phyloP scores from a whole-genome alignment of 2,329 filamentous ascomycete species.

The Mycosphaerella sp. region DNA sequence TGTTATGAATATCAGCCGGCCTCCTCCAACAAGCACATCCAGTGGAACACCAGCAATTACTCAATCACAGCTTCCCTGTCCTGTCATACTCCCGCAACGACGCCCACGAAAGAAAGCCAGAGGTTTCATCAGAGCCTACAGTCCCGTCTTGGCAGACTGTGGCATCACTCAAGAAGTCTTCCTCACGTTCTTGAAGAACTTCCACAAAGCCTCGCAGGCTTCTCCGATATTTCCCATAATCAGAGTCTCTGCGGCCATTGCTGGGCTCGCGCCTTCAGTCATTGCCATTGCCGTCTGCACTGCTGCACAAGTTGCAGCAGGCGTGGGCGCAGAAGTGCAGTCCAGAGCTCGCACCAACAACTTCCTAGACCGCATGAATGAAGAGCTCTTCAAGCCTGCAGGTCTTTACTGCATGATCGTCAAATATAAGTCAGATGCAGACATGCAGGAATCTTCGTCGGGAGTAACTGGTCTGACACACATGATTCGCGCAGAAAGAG shows the following conservation, averaged over 20 bases:
- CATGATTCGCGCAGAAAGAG: constrained; percentile 20
- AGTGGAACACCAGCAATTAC: not conserved
- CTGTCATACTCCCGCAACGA: constrained; percentile 49
- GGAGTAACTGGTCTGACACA: constrained; percentile 6
- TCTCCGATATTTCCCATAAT: constrained; percentile 31
- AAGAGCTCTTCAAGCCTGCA: constrained; percentile 51
- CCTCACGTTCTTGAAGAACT: constrained; percentile 44
- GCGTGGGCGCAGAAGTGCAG: constrained; percentile 40
- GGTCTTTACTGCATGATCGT: constrained; percentile 53
- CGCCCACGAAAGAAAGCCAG: constrained; percentile 45
- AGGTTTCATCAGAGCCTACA: constrained; percentile 51
- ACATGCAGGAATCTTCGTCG: constrained; percentile 13
- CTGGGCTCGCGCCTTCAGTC: constrained; percentile 37
- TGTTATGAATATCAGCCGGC: constrained; percentile 14
- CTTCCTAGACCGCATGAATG: constrained; percentile 53
- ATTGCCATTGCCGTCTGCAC: constrained; percentile 42
- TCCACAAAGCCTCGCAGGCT: constrained; percentile 42
- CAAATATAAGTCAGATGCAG: constrained; percentile 29
- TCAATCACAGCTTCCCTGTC: constrained; percentile 34
- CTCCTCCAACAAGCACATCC: not conserved
- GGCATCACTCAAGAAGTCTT: constrained; percentile 48
- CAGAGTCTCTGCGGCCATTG: constrained; percentile 33
- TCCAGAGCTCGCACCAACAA: constrained; percentile 41
- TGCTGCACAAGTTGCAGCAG: constrained; percentile 41
- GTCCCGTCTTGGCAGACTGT: constrained; percentile 43